Evolutionary conservation across 495 filamentous ascomycete genomes (phyloP), one percentile per base, ranked within the genome.

Genomic region (Lichenothelia convexa): DNA sequence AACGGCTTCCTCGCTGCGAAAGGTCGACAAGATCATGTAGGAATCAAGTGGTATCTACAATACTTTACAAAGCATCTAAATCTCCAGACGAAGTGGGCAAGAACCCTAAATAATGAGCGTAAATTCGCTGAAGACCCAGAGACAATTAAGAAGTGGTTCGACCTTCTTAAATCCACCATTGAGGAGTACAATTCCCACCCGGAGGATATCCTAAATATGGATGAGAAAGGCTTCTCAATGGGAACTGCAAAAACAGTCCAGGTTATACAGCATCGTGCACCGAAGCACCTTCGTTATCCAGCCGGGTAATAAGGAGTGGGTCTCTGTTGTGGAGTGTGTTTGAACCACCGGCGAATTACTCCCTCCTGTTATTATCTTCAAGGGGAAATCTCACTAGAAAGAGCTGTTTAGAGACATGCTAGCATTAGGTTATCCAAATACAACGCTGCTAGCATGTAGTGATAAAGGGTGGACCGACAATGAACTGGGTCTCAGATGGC

Each of bases 191-290:
- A 36, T 15, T 35, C 44, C 30, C 17, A 40, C 15, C 34, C 42
- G 13, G 6, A 31, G 12, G 32, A 48, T 21, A 43, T 31, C 20
- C 48, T 48, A 35, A 50, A 48, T 29, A 40, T 50, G 18, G 47
- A 50, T 38, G 41, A 51, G 32, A 51, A 51, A 26, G 48, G 46
- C 38, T 51, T 51, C 26, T 16, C 46, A 5, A 39, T 50, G 13
- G 39, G 46, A 15, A 20, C 36, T 17, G 3, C 27, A 4, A 35
- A 18, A 12, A 20, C 1, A 18, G 31, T 34, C 22, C 36, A 31
- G 29, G 13, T 34, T 6, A 34, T 17, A 36, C 11, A 43, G 20
- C 24, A 30, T 15, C 30, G 34, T 11, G 17, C 26, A 41, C 23
- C 19, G 24, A 9, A 4, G 21, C 23, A 33, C 15, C 36, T 11